These are phyloP conservation scores for Eruca vesicaria DNA, from an alignment of 441 rosid genomes.

Conservation along the genomic window DNA sequence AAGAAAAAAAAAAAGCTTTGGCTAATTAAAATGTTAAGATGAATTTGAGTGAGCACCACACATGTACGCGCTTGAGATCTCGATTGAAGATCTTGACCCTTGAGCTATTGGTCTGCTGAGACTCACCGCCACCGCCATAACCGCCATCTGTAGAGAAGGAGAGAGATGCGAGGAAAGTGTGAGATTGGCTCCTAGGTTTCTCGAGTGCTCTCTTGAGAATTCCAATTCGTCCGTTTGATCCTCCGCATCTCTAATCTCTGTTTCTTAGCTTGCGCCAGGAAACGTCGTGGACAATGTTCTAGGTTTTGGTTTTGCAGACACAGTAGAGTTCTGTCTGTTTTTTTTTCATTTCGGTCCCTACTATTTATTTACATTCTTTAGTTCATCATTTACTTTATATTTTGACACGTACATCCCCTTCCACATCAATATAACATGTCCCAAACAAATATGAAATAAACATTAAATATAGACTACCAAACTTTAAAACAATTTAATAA, in stretches of 20 bases:
- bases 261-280: neutral
- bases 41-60: conserved; percentile 34
- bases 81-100: conserved; percentile 84
- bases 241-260: conserved; percentile 25
- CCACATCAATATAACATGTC: too few species aligned
- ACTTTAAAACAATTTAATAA: too few species aligned
- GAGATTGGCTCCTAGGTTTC: neutral
- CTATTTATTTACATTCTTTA: neutral
- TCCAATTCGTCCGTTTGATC: conserved; percentile 24
- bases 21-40: neutral
- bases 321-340: conserved; percentile 1
- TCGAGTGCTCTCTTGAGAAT: neutral
- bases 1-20: too few species aligned
- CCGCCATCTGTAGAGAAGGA: conserved; percentile 50
- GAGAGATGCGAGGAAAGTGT: conserved; percentile 14
- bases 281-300: neutral
- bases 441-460: too few species aligned
- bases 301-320: conserved; percentile 21
- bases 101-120: conserved; percentile 42
- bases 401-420: neutral
- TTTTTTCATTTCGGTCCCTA: conserved; percentile 8
- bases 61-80: conserved; percentile 83
- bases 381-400: neutral
- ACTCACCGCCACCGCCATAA: conserved; percentile 46
- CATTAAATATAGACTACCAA: too few species aligned